Percentiles rank a stretch among this genome's conserved stretches.
phyloP scores from a whole-genome alignment of 108 stramenopile genomes.

The Nitzschia sp. region DNA sequence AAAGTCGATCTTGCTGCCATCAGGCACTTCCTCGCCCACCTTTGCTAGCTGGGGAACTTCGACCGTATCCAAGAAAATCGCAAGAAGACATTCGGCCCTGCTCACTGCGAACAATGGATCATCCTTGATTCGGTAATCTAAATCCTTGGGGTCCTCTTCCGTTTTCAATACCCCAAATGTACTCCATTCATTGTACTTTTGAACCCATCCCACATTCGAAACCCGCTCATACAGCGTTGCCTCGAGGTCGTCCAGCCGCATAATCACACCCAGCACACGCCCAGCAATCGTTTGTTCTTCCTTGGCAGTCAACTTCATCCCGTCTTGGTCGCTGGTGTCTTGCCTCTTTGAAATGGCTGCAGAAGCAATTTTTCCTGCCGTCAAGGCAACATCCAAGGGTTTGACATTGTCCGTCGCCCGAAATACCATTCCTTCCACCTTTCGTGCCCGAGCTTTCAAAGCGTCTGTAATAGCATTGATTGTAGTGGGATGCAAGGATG shows the following conservation, averaged over 20 bases:
- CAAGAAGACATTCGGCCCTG: conserved; percentile 83
- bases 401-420: conserved; percentile 10
- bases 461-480: conserved; percentile 84
- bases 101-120: conserved; percentile 80
- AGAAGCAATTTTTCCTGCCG: conserved; percentile 65
- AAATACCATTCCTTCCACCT: conserved; percentile 28
- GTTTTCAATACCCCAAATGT: conserved; percentile 64
- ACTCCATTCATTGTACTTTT: conserved; percentile 63
- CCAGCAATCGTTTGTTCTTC: conserved; percentile 79
- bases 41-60: conserved; percentile 66
- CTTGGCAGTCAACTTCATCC: conserved; percentile 40
- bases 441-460: conserved; percentile 46
- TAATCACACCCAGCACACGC: conserved; percentile 78
- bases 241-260: conserved; percentile 78
- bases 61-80: conserved; percentile 66
- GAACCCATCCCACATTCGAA: conserved; percentile 44
- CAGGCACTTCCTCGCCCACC: conserved; percentile 52
- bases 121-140: conserved; percentile 41
- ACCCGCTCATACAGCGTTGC: conserved; percentile 33
- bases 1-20: conserved; percentile 76
- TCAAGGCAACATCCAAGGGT: conserved; percentile 67
- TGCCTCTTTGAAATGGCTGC: conserved; percentile 61
- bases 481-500: conserved; percentile 82
- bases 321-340: conserved; percentile 47
- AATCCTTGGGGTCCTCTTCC: conserved; percentile 36